Conservation (phyloP, 2,329 filamentous ascomycete genomes). For the Colletotrichum tanaceti region DNA sequence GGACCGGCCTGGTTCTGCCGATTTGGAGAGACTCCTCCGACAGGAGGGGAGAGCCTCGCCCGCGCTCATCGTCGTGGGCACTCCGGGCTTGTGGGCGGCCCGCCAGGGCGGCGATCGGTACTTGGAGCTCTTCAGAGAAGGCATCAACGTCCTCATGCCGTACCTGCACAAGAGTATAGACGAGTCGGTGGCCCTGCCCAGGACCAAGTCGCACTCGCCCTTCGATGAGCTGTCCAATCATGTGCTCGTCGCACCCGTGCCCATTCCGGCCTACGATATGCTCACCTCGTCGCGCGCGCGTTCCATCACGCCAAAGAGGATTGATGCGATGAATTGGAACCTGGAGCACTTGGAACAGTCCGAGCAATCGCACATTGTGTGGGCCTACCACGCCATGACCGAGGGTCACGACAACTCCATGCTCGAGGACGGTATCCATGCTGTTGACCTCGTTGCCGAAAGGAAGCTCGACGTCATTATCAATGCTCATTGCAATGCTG, state of each 20-base stretch:
- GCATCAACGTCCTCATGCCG: constrained; percentile 58
- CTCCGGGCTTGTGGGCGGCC: constrained; percentile 66
- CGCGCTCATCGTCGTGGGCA: constrained; percentile 63
- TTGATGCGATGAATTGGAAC: constrained; percentile 64
- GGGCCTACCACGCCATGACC: constrained; percentile 64
- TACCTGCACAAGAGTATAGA: constrained; percentile 47
- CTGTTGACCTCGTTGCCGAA: constrained; percentile 55
- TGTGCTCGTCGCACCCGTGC: constrained; percentile 56
- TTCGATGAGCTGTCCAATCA: constrained; percentile 38
- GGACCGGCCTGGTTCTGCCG: constrained; percentile 32
- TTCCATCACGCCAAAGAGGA: constrained; percentile 60
- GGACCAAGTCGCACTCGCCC: constrained; percentile 22
- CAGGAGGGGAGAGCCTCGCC: constrained; percentile 46
- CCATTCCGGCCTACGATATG: constrained; percentile 55
- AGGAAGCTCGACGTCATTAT: constrained; percentile 62
- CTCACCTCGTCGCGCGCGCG: constrained; percentile 55
- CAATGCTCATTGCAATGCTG: constrained; percentile 64
- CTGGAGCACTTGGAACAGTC: constrained; percentile 56
- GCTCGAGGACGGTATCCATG: constrained; percentile 59
- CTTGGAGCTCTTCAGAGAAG: constrained; percentile 57
- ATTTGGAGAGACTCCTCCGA: constrained; percentile 30
- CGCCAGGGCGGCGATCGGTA: constrained; percentile 60
- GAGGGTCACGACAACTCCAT: constrained; percentile 57
- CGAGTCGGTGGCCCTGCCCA: constrained; percentile 41
- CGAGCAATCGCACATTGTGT: constrained; percentile 58